Percentiles rank a stretch among this genome's conserved stretches.
These are phyloP conservation scores for Conoideocrella luteorostrata DNA, from an alignment of 2,329 filamentous ascomycete species.

Conservation along the genomic window DNA sequence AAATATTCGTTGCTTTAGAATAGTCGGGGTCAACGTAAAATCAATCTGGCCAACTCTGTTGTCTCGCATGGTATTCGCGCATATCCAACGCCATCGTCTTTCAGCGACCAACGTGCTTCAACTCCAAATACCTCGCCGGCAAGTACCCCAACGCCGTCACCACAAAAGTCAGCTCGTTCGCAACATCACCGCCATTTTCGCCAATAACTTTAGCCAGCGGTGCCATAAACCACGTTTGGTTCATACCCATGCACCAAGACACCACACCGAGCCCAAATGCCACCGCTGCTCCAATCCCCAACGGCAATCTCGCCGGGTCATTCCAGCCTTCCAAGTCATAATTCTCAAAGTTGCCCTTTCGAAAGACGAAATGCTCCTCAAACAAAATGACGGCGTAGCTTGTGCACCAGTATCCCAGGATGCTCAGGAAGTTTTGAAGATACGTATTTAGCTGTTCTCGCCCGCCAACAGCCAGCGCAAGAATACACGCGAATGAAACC, in stretches of 20 bases:
- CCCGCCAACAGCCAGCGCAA: constrained; percentile 33
- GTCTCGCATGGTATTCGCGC: too few relatives aligned
- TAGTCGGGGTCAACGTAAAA: too few relatives aligned
- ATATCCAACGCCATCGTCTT: not conserved
- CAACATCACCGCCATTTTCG: constrained; percentile 54
- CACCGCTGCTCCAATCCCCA: constrained; percentile 34
- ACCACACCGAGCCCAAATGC: constrained; percentile 36
- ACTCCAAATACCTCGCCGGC: constrained; percentile 35
- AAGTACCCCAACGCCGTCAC: constrained; percentile 34
- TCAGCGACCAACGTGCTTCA: constrained; percentile 18
- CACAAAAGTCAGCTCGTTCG: constrained; percentile 33
- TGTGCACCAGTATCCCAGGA: constrained; percentile 41
- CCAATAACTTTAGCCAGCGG: constrained; percentile 49
- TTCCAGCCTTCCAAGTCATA: constrained; percentile 41
- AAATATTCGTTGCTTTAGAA: too few relatives aligned
- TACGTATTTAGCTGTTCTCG: constrained; percentile 33
- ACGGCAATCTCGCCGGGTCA: constrained; percentile 32
- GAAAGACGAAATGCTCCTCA: constrained; percentile 36
- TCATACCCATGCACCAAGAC: constrained; percentile 47
- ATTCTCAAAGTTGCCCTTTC: constrained; percentile 30
- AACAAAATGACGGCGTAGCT: constrained; percentile 34
- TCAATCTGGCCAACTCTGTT: too few relatives aligned
- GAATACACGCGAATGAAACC: constrained; percentile 32
- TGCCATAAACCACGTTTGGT: constrained; percentile 49
- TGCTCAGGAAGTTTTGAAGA: constrained; percentile 36